Conservation (phyloP, 371 early-diverging fungal genomes). For the Zychaea mexicana region DNA sequence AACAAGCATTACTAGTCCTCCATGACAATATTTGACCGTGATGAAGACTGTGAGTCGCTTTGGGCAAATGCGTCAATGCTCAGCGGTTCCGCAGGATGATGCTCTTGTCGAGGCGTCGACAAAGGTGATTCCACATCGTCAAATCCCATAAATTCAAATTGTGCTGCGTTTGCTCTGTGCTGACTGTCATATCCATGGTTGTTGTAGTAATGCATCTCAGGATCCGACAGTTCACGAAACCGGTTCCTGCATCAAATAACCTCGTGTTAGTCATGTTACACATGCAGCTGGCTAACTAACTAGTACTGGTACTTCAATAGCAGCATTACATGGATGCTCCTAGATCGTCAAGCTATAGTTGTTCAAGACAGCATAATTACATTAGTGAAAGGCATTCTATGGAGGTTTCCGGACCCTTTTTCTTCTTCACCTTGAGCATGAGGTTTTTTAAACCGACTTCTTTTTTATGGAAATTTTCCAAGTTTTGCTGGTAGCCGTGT, state of each 20-base stretch:
- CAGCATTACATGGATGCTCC: constrained; percentile 1
- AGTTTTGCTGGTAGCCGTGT: constrained; percentile 21
- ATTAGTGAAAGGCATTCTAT: not conserved
- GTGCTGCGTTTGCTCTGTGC: not conserved
- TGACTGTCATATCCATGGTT: not conserved
- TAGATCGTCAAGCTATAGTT: not conserved
- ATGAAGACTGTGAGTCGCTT: not conserved
- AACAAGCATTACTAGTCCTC: not conserved
- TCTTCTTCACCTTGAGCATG: constrained; percentile 22
- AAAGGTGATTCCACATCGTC: constrained; percentile 1
- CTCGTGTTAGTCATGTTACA: no score
- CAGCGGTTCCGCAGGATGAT: not conserved
- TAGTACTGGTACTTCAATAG: no score
- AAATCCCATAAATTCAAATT: not conserved
- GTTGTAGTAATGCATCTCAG: not conserved
- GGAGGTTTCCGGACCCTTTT: not conserved
- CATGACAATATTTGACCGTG: not conserved
- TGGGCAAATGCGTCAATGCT: not conserved
- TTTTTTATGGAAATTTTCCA: constrained; percentile 22
- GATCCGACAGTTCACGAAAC: constrained; percentile 9
- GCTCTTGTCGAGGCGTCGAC: constrained; percentile 8
- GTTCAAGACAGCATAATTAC: not conserved
- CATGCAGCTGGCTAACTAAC: no score
- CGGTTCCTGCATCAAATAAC: constrained; percentile 6
- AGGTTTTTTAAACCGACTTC: constrained; percentile 25